phyloP scores from a whole-genome alignment of 2,329 filamentous ascomycete genomes.

The Diaporthe vaccinii region DNA sequence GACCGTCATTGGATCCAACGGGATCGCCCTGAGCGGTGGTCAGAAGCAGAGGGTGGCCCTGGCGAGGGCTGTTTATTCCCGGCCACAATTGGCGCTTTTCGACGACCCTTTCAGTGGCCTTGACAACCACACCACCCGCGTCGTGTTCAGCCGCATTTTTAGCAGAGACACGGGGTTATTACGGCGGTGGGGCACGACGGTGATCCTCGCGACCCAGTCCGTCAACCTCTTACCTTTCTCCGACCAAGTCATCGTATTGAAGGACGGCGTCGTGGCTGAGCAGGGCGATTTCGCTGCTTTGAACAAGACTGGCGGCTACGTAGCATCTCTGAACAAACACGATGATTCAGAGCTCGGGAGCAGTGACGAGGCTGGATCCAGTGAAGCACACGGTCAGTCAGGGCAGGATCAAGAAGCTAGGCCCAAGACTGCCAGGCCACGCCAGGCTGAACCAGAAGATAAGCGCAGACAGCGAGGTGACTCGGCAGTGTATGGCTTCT shows the following conservation, averaged over 20 bases:
- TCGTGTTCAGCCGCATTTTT: conserved; percentile 58
- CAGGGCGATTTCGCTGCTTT: conserved; percentile 5
- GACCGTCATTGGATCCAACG: conserved; percentile 46
- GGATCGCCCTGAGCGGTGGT: conserved; percentile 48
- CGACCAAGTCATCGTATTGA: conserved; percentile 16
- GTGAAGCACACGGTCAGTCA: background rate
- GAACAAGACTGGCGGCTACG: conserved; percentile 3
- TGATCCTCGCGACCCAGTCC: conserved; percentile 44
- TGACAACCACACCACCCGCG: conserved; percentile 58
- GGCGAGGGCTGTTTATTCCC: conserved; percentile 61
- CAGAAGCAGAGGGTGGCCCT: conserved; percentile 52
- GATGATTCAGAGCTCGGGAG: background rate
- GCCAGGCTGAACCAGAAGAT: background rate
- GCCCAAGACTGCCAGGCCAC: background rate
- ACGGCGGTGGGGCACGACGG: conserved; percentile 52
- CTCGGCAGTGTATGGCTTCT: conserved; percentile 1
- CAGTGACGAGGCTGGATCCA: background rate
- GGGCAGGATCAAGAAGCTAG: background rate
- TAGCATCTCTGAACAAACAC: background rate
- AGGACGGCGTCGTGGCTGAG: conserved; percentile 16
- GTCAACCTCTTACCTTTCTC: conserved; percentile 14
- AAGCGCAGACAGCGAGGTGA: conserved; percentile 31
- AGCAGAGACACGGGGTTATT: conserved; percentile 55
- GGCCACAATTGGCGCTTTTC: conserved; percentile 55
- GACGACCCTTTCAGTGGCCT: conserved; percentile 63